Conservation (phyloP, 139 green algal genomes). For the Volvox africanus region DNA sequence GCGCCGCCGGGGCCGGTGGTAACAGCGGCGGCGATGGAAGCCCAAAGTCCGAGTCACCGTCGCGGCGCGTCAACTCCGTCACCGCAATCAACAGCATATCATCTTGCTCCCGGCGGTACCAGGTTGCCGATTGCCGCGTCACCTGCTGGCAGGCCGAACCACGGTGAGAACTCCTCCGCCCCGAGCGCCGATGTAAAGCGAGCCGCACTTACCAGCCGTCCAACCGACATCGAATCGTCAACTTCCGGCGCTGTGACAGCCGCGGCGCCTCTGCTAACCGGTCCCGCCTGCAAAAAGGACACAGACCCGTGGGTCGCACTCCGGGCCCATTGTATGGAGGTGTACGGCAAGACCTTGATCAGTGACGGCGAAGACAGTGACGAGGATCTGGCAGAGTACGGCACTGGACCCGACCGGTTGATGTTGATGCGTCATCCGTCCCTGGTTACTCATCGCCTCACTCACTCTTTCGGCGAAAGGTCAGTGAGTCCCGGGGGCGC, state of each 20-base stretch:
- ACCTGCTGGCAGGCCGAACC: too few relatives aligned
- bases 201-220: too few relatives aligned
- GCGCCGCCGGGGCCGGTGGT: neutral
- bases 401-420: neutral
- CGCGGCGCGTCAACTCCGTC: too few relatives aligned
- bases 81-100: too few relatives aligned
- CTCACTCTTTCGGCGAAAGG: neutral
- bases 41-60: too few relatives aligned
- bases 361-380: slow-evolving; percentile 1
- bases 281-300: neutral
- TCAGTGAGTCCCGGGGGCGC: neutral
- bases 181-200: too few relatives aligned
- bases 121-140: too few relatives aligned
- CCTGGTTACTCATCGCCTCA: neutral
- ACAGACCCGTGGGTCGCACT: slow-evolving; percentile 2
- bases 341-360: neutral
- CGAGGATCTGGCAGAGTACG: neutral
- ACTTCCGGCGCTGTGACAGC: neutral
- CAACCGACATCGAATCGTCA: too few relatives aligned
- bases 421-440: neutral
- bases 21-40: too few relatives aligned
- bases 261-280: neutral
- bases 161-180: too few relatives aligned
- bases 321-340: neutral
- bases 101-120: too few relatives aligned